These are phyloP conservation scores for Fonsecaea pugnacius DNA, from an alignment of 2,329 filamentous ascomycete genomes.

Conservation along the genomic window DNA sequence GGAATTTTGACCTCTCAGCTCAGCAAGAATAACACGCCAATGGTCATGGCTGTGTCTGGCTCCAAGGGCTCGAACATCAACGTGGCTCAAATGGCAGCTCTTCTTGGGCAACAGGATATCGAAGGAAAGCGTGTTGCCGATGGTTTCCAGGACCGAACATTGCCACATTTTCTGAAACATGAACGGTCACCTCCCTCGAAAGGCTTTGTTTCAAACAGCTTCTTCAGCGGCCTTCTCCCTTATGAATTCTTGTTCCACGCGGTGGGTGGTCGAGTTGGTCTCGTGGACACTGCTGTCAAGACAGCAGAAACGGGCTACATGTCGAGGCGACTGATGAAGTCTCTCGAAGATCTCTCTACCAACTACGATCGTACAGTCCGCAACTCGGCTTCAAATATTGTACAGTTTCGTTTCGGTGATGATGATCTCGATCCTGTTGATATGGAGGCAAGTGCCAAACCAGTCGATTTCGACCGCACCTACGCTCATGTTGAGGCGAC, in stretches of 20 bases:
- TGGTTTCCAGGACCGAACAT: slow-evolving; percentile 91
- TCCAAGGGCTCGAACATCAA: slow-evolving; percentile 98
- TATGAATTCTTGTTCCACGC: slow-evolving; percentile 98
- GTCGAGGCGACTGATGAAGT: slow-evolving; percentile 98
- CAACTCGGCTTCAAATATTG: slow-evolving; percentile 83
- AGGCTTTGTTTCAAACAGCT: slow-evolving; percentile 95
- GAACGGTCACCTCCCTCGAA: slow-evolving; percentile 90
- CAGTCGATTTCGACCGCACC: slow-evolving; percentile 88
- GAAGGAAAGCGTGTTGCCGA: slow-evolving; percentile 88
- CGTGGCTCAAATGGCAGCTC: slow-evolving; percentile 97
- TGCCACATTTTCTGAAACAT: slow-evolving; percentile 95
- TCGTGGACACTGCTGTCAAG: slow-evolving; percentile 93
- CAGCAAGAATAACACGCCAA: slow-evolving; percentile 86
- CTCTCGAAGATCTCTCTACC: slow-evolving; percentile 88
- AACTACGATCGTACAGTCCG: slow-evolving; percentile 94
- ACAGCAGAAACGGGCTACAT: slow-evolving; percentile 99
- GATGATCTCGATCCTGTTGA: slow-evolving; percentile 95
- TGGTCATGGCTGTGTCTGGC: slow-evolving; percentile 96
- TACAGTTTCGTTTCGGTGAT: slow-evolving; percentile 97
- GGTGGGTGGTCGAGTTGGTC: slow-evolving; percentile 95
- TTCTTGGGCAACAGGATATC: slow-evolving; percentile 98
- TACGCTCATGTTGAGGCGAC: slow-evolving; percentile 78
- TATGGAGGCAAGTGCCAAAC: slow-evolving; percentile 93
- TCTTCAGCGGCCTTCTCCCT: slow-evolving; percentile 87
- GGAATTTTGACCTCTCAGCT: slow-evolving; percentile 87